phyloP scores from a whole-genome alignment of 768 basidiomycete genomes.

The Favolaschia claudopus region DNA sequence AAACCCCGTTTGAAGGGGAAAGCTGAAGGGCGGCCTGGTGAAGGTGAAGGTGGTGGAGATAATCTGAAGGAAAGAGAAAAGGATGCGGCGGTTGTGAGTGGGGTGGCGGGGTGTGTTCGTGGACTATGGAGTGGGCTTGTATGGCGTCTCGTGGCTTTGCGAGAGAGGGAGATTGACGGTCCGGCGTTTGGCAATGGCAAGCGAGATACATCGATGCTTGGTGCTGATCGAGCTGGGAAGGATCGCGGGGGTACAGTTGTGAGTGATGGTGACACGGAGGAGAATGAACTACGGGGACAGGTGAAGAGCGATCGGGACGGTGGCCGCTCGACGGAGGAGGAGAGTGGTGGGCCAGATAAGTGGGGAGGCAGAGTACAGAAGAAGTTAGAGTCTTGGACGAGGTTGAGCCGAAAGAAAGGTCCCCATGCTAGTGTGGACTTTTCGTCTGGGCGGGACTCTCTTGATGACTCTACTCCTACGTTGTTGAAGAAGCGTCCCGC shows the following conservation, averaged over 20 bases:
- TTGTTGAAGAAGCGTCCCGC: conserved; percentile 14
- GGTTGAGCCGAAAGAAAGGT: conserved; percentile 35
- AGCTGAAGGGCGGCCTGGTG: conserved; percentile 31
- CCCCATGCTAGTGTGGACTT: conserved; percentile 16
- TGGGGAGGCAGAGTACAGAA: conserved; percentile 54
- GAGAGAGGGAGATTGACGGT: conserved; percentile 44
- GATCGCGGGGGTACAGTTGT: conserved; percentile 34
- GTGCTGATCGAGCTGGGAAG: too few species aligned
- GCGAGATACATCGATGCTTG: too few species aligned
- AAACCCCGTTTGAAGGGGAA: conserved; percentile 28
- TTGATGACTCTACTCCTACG: conserved; percentile 9
- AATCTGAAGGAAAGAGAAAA: conserved; percentile 34
- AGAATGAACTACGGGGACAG: conserved; percentile 19
- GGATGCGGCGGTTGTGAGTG: conserved; percentile 31
- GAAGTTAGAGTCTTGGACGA: conserved; percentile 54
- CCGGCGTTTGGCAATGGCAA: conserved; percentile 13
- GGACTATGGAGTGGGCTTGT: conserved; percentile 56
- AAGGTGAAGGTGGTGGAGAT: conserved; percentile 32
- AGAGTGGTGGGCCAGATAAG: conserved; percentile 47
- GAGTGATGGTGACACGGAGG: conserved; percentile 53
- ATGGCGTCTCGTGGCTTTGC: conserved; percentile 42
- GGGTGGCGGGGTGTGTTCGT: conserved; percentile 46
- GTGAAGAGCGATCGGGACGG: conserved; percentile 40
- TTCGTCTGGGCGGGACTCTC: conserved; percentile 19
- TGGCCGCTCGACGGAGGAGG: conserved; percentile 50